Evolutionary conservation across 2,329 filamentous ascomycete species (phyloP), one percentile per base, ranked within the genome.

Genomic region (Elsinoe necatrix): DNA sequence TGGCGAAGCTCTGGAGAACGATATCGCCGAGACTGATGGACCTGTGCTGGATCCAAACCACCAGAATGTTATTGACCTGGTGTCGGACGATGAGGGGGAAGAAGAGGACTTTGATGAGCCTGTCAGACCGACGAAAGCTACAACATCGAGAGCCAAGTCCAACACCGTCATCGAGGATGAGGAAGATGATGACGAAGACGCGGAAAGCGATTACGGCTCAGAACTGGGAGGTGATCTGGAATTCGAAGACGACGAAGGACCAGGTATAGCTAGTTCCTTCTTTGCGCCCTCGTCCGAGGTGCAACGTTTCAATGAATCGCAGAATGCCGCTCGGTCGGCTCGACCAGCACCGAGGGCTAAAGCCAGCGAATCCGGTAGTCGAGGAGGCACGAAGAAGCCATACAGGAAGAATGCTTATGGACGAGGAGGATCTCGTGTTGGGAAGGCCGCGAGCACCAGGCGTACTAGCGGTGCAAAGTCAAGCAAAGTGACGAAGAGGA

Each of bases 21-120:
- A 56, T 25, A 62, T 45, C 66, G 48, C 27, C 9, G 27, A 20
- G 29, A 16, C 31, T 21, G 16, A 77, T 18, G 69, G 69, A 12
- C 67, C 70, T n/a, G 48, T 61, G 3, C 64, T 73, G 27, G 76
- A 79, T 62, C 76, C 74, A 1, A 79, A 82, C 60, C 77, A 77
- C 37, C 63, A 68, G 45, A 73, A 73, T 50, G 72, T 78, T 20
- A 74, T 78, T 51, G 70, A 77, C 51, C 69, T 79, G 20, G 71
- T 71, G 59, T 73, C 70, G 58, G 71, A 72, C 55, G 71, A 72
- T 27, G 68, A 68, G 29, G 68, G 66, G 16, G 66, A 69, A 0
- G 64, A 68, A 3, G 23, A 25, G 45, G 63, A 65, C 31, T 64
- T 58, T n/a, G 56, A 56, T 18, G 64, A 61, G 45, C 60, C 65